Evolutionary conservation across 176 grass and related monocot species (phyloP).

Genomic region (Oryza longistaminata): DNA sequence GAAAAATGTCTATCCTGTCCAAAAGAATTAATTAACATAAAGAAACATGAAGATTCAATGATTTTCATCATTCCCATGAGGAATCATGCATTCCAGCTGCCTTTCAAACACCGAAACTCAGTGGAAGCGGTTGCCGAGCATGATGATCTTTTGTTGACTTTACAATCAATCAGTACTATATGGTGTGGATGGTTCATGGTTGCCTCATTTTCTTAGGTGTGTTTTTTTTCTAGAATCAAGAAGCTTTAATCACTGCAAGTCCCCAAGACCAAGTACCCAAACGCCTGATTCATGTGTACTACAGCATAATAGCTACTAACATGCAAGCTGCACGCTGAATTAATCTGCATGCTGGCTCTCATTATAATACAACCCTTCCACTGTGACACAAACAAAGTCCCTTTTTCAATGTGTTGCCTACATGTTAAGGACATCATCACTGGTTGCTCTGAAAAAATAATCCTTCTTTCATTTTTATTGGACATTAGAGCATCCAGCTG

Average conservation of each 20-base stretch:
- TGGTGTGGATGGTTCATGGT: not conserved
- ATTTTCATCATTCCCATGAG: slow-evolving; percentile 29
- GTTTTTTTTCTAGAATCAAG: slow-evolving; percentile 20
- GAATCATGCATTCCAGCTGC: slow-evolving; percentile 36
- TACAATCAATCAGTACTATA: slow-evolving; percentile 4
- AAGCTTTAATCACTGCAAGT: slow-evolving; percentile 5
- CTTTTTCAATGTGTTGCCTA: slow-evolving; percentile 4
- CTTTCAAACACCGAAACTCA: slow-evolving; percentile 12
- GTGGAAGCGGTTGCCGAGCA: slow-evolving; percentile 2
- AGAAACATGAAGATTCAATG: slow-evolving; percentile 1
- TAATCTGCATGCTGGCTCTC: not conserved
- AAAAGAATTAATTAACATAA: not conserved
- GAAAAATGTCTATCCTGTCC: not conserved
- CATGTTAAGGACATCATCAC: slow-evolving; percentile 27
- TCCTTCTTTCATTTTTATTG: not conserved
- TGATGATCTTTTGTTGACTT: slow-evolving; percentile 32
- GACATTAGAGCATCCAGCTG: not conserved
- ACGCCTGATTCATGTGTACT: slow-evolving; percentile 14
- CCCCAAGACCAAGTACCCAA: not conserved
- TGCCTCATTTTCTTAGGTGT: slow-evolving; percentile 17
- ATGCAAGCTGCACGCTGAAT: not conserved
- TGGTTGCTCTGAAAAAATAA: slow-evolving; percentile 7
- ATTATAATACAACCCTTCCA: slow-evolving; percentile 1
- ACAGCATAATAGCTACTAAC: not conserved
- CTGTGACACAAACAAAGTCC: slow-evolving; percentile 1